A percentile compares a stretch with the other conserved stretches of the same genome.
Conservation (phyloP, 352 stramenopile species). For the Phytophthora ramorum region DNA sequence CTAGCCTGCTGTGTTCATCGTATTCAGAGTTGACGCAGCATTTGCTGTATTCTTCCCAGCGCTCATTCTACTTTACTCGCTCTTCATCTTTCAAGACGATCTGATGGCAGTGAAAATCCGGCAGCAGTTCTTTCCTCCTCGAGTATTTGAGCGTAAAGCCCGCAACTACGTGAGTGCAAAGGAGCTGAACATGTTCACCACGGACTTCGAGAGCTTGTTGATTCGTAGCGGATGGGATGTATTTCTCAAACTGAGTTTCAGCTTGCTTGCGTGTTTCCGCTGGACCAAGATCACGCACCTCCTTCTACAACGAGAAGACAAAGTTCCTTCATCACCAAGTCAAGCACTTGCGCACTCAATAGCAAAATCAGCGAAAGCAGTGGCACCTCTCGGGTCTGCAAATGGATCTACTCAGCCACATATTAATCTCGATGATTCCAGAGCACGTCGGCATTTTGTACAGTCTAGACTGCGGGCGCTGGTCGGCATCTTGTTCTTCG, state of each 20-base stretch:
- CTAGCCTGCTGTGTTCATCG: not conserved
- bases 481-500: conserved; percentile 33
- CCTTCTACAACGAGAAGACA: conserved; percentile 17
- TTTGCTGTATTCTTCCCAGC: conserved; percentile 53
- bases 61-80: conserved; percentile 33
- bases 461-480: conserved; percentile 22
- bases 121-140: conserved; percentile 46
- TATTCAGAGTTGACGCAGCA: conserved; percentile 37
- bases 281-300: conserved; percentile 33
- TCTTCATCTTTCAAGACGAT: conserved; percentile 42
- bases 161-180: conserved; percentile 37
- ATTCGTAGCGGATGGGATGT: conserved; percentile 23
- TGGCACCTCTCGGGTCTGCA: conserved; percentile 6
- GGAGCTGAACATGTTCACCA: conserved; percentile 49
- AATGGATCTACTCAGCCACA: not conserved
- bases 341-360: not conserved
- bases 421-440: not conserved
- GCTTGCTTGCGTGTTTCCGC: conserved; percentile 38
- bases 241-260: conserved; percentile 43
- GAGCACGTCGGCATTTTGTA: not conserved
- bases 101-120: conserved; percentile 42
- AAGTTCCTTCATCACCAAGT: not conserved
- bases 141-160: conserved; percentile 41
- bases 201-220: conserved; percentile 36
- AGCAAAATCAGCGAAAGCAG: conserved; percentile 1